Conservation (phyloP, 768 basidiomycete genomes). For the Psilocybe cyanescens region DNA sequence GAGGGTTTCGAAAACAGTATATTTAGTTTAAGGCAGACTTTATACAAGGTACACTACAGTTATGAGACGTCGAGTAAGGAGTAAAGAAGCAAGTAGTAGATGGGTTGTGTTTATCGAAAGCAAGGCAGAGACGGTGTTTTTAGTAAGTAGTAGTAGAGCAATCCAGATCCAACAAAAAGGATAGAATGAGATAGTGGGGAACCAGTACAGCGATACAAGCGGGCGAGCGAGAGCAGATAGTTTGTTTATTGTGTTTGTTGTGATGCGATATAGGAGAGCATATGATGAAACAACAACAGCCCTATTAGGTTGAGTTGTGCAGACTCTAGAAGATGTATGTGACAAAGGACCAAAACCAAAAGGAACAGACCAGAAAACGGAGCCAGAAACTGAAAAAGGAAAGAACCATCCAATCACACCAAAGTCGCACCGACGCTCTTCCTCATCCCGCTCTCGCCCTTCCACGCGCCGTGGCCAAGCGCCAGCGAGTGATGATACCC, state of each 20-base stretch:
- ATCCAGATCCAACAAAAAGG: constrained; percentile 4
- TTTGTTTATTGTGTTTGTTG: not conserved
- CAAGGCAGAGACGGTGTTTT: not conserved
- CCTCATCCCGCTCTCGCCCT: constrained; percentile 47
- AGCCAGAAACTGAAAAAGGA: constrained; percentile 4
- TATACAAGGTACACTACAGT: constrained; percentile 7
- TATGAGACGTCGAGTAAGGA: constrained; percentile 1
- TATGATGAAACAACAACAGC: not conserved
- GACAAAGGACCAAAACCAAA: constrained; percentile 1
- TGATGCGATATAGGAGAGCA: not conserved
- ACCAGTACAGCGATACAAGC: not conserved
- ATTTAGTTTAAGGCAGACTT: not conserved
- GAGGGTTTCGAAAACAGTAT: not conserved
- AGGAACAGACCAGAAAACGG: not conserved
- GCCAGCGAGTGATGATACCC: constrained; percentile 42
- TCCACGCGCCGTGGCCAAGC: constrained; percentile 48
- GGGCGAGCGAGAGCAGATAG: not conserved
- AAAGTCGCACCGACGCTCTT: constrained; percentile 43
- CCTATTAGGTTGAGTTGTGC: not conserved
- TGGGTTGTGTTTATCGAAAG: constrained; percentile 9
- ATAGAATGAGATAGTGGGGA: not conserved
- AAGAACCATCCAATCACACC: constrained; percentile 28
- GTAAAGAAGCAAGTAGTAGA: not conserved
- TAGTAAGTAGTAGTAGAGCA: not conserved
- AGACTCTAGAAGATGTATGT: constrained; percentile 8